Conservation (phyloP, 106 monocot species). For the Ottelia alismoides region DNA sequence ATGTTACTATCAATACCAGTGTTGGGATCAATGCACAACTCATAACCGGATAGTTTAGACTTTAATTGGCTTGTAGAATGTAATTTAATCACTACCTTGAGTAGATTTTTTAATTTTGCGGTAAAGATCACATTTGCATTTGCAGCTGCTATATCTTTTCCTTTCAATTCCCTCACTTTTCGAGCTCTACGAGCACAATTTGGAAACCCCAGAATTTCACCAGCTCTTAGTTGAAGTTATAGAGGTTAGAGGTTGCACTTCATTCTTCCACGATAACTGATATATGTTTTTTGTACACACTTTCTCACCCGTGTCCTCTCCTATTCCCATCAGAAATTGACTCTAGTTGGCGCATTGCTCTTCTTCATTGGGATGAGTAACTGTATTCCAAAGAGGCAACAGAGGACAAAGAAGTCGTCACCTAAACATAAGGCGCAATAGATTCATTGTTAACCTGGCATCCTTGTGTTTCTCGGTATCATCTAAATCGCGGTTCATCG, state of each 20-base stretch:
- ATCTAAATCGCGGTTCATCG: too few relatives aligned
- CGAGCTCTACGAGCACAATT: not conserved
- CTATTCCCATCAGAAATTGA: conserved; percentile 4
- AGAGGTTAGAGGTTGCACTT: not conserved
- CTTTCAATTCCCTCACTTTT: too few relatives aligned
- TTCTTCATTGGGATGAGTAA: conserved; percentile 10
- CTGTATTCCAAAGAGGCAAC: conserved; percentile 4
- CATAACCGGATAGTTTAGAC: too few relatives aligned
- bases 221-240: not conserved
- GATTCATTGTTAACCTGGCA: too few relatives aligned
- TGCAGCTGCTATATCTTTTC: not conserved
- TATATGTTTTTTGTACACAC: not conserved
- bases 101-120: too few relatives aligned
- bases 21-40: too few relatives aligned
- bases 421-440: too few relatives aligned
- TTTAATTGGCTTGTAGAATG: too few relatives aligned
- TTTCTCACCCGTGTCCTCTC: not conserved
- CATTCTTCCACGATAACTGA: not conserved
- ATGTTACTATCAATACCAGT: too few relatives aligned
- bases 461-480: too few relatives aligned
- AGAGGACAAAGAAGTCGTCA: too few relatives aligned
- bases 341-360: conserved; percentile 3
- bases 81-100: too few relatives aligned
- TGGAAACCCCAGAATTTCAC: not conserved
- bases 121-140: not conserved